Base-by-base conservation (phyloP, 257 asterid genomes). In the Solanum pennellii region DNA sequence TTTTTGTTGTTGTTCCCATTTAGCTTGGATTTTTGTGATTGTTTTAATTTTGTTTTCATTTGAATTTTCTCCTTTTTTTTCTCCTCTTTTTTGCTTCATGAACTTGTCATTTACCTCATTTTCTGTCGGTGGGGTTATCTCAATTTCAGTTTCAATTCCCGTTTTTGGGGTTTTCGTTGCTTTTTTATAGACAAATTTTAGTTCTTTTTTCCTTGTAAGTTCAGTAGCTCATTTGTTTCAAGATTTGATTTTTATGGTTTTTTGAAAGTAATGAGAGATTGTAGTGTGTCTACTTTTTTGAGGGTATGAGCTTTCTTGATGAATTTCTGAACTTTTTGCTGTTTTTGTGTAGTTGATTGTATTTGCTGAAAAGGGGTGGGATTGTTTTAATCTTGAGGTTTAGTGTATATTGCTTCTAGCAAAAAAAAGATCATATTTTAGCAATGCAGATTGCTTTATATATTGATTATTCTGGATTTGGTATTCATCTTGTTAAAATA, bases 11-110 rank as follows among this genome's bases (percentile, higher is more conserved):
- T 47, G 27, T 45, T 56, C n/a, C 9, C 52, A 47, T 86, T 77
- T 89, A 79, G 90, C 92, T 80, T 90, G 84, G 91, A 86, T 89
- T 91, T 91, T 88, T 87, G 91, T 90, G 90, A 20, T 73, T 85
- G 91, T 90, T 85, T 39, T 79, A 62, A 13, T 88, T 85, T 89
- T 87, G 42, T 90, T 85, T 41, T 37, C 74, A 21, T 89, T 56
- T 89, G 88, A 86, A 47, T 42, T 60, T 13, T 80, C 85, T 56
- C 69, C 83, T 16, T 33, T 12, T 14, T 87, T 87, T 84, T 84
- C 83, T 23, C 33, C 76, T 35, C 75, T 66, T 72, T 80, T 80
- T 45, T 49, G 74, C 9, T 76, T 41, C n/a, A 27, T 39, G 82
- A 42, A 69, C 42, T 83, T 76, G 71, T 74, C 65, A 74, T 65